Evolutionary conservation across 2,329 filamentous ascomycete genomes (phyloP), one percentile per base, ranked within the genome.

Genomic region (Beauveria varroae): DNA sequence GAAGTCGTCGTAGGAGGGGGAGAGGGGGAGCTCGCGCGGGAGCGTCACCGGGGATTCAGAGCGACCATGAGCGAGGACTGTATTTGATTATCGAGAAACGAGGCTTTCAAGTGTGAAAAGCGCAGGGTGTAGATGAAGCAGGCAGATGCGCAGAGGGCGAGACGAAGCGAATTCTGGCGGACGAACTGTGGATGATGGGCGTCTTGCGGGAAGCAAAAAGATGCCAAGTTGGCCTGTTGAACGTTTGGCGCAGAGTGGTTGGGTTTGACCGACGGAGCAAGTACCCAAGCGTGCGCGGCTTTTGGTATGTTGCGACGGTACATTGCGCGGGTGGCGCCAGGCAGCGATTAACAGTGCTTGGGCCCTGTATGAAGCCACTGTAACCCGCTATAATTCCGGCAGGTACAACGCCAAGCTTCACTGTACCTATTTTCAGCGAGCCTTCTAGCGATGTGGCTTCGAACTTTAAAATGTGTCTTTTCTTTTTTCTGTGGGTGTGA

Each of bases 21-120:
- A 26, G 37, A 41, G 41, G 58, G 44, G 50, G 58, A 44, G 50
- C 63, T 64, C 62, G 59, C 61, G 63, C 57, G 61, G 56, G 65
- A 68, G 66, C 66, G 65, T 68, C 65, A 66, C 64, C 63, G 65
- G 64, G 62, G 62, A 57, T 53, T 37, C 63, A 60, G 64, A 55
- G 60, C 56, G 64, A 63, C 54, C 68, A 69, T 69, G 65, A 47
- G 63, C 30, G 24, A 24, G 12, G 22, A 10, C 6, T 26, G 24
- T 2, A 7, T 5, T 3, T 9, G 7, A 4, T 10, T 24, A 14
- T 26, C 20, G 44, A 37, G 43, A n/a, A n/a, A 43, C 1, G 3
- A 41, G 28, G 41, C 12, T 47, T 47, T 22, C 16, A 28, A 28
- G 20, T 22, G 18, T 20, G 28, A 16, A 26, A 26, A 20, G 44